Evolutionary conservation across 1,284 basidiomycete species (phyloP).

Genomic region (Waitea zeae): DNA sequence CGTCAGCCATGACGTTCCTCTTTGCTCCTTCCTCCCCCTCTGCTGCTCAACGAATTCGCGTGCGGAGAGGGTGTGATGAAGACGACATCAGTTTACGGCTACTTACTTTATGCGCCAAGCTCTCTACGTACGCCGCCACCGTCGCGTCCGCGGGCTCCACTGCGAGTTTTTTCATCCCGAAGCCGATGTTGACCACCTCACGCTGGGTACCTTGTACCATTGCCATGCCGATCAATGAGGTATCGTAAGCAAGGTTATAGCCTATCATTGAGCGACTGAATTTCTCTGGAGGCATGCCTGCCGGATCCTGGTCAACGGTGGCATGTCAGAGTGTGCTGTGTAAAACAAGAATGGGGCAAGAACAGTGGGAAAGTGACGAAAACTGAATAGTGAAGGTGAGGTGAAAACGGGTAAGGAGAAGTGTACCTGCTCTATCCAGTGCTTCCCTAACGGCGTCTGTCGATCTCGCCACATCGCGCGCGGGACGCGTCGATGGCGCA

Average conservation of each 20-base stretch:
- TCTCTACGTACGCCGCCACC: constrained; percentile 46
- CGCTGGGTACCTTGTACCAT: constrained; percentile 62
- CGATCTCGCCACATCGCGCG: constrained; percentile 54
- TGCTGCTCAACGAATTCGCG: too few relatives aligned
- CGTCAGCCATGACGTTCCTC: neutral
- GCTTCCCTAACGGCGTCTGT: constrained; percentile 43
- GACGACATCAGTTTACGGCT: neutral
- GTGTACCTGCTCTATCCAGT: constrained; percentile 64
- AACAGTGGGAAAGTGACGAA: constrained; percentile 3
- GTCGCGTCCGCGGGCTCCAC: constrained; percentile 39
- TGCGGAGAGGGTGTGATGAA: neutral
- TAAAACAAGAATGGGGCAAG: constrained; percentile 3
- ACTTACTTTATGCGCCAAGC: constrained; percentile 53
- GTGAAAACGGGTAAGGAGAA: constrained; percentile 2
- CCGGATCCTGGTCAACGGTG: constrained; percentile 17
- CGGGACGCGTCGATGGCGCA: constrained; percentile 64
- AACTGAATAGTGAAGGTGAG: too few relatives aligned
- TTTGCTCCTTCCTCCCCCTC: too few relatives aligned
- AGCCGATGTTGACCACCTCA: constrained; percentile 60
- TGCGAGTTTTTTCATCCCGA: constrained; percentile 49
- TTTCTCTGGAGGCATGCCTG: constrained; percentile 41
- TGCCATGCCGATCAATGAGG: constrained; percentile 58
- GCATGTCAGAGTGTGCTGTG: too few relatives aligned
- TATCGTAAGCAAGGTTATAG: constrained; percentile 52
- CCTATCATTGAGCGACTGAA: constrained; percentile 58